Percentiles rank a stretch among this genome's conserved stretches.
These are phyloP conservation scores for Hemisphaericaspora nanyangensis DNA, from an alignment of 805 yeast species.

Conservation along the genomic window DNA sequence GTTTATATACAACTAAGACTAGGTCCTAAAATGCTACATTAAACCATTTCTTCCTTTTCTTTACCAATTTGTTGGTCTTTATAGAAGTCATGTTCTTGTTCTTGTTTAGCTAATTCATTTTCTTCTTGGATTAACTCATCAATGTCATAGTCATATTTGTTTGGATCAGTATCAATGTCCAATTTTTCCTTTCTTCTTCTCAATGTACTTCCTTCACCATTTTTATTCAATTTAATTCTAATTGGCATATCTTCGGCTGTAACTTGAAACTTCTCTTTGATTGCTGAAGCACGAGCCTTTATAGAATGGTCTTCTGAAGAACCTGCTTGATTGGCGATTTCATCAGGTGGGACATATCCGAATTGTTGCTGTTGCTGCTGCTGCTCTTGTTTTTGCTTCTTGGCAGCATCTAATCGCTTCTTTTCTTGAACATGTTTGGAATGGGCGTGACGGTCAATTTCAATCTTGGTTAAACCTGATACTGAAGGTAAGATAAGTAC, in stretches of 20 bases:
- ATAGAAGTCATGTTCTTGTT: constrained; percentile 17
- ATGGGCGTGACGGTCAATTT: constrained; percentile 22
- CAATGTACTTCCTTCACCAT: constrained; percentile 12
- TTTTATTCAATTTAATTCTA: constrained; percentile 26
- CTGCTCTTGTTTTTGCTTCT: not conserved
- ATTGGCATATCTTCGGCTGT: constrained; percentile 37
- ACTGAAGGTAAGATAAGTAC: constrained; percentile 45
- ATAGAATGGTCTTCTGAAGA: constrained; percentile 11
- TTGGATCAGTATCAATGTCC: constrained; percentile 35
- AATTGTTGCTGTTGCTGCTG: constrained; percentile 10
- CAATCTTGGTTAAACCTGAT: constrained; percentile 47
- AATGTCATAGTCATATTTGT: constrained; percentile 41
- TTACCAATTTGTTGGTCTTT: constrained; percentile 17
- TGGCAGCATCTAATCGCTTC: not conserved
- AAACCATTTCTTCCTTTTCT: constrained; percentile 24
- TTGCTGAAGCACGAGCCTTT: constrained; percentile 17
- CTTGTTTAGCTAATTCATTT: constrained; percentile 17
- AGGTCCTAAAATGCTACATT: too few species aligned
- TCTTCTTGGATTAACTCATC: constrained; percentile 41
- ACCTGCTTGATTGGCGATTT: constrained; percentile 16
- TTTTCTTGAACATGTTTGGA: constrained; percentile 3
- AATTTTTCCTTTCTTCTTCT: constrained; percentile 30
- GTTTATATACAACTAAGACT: too few species aligned
- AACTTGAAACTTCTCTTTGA: constrained; percentile 26
- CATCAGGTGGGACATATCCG: constrained; percentile 43